These are phyloP conservation scores for Umbelopsis isabellina DNA, from an alignment of 192 early-diverging fungal species.

Conservation along the genomic window DNA sequence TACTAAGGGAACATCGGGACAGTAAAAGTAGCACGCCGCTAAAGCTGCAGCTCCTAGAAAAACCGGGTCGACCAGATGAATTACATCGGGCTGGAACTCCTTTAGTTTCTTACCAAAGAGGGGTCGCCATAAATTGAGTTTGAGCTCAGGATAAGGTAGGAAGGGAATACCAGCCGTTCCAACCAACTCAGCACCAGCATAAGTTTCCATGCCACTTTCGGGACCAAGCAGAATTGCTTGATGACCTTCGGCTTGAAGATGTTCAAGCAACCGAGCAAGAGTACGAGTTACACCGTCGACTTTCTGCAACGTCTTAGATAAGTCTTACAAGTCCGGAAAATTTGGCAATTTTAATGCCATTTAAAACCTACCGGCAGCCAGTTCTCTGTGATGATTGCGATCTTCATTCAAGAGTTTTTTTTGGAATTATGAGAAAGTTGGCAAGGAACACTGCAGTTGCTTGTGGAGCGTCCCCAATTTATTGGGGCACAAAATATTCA, in stretches of 20 bases:
- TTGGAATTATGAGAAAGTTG: slow-evolving; percentile 11
- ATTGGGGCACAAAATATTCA: slow-evolving; percentile 19
- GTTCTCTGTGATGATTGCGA: slow-evolving; percentile 42
- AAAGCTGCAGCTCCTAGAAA: slow-evolving; percentile 33
- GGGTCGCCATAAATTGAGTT: slow-evolving; percentile 38
- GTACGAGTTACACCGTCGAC: slow-evolving; percentile 43
- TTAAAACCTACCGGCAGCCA: slow-evolving; percentile 26
- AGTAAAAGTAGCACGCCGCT: slow-evolving; percentile 2
- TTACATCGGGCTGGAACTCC: slow-evolving; percentile 36
- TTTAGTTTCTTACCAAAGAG: slow-evolving; percentile 27
- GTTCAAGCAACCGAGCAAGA: slow-evolving; percentile 30
- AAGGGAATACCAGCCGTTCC: slow-evolving; percentile 39
- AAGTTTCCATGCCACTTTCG: slow-evolving; percentile 33
- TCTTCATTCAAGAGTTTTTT: slow-evolving; percentile 26
- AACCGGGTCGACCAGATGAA: slow-evolving; percentile 41
- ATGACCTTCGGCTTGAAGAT: slow-evolving; percentile 33
- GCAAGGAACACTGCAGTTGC: background rate
- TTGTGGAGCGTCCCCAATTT: slow-evolving; percentile 2
- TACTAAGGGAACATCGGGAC: slow-evolving; percentile 25
- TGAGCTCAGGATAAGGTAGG: slow-evolving; percentile 36
- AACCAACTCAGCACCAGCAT: slow-evolving; percentile 33
- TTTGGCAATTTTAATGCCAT: background rate
- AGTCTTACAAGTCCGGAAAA: background rate
- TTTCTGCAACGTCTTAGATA: slow-evolving; percentile 17
- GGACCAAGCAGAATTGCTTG: slow-evolving; percentile 36